Base-by-base conservation (phyloP, 2,329 filamentous ascomycete species). In the Pleurostoma richardsiae region DNA sequence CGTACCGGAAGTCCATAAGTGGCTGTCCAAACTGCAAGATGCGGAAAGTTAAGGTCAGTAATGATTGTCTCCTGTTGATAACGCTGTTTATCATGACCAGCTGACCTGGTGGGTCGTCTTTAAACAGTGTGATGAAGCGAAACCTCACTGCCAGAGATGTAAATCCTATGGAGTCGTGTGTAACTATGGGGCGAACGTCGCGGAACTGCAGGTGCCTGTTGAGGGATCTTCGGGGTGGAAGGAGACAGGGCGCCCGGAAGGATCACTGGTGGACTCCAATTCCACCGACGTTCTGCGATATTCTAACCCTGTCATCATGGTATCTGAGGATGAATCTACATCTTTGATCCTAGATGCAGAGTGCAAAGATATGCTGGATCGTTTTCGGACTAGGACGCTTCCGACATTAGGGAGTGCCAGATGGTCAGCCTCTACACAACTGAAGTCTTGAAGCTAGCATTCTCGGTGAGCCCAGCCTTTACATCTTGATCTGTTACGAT, bases 1-100 rank as follows among this genome's bases (percentile, higher is more conserved):
- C 8, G 8, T 8, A n/a, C 8, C 48, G 60, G 30, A 67, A 71
- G 47, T 75, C 72, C 11, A 66, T 70, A 56, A 64, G 60, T 49
- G 73, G 74, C 31, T 77, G 74, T 45, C 67, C 70, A 8, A 77
- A 76, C 52, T 77, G 74, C 59, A 76, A 76, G 55, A 64, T 76
- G 4, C 55, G 74, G 49, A 74, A 74, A 52, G 49, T 77, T 45
- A 77, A 75, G 63, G 73, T 73, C 28, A 3, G 52, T 43, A 5
- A 4, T 4, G 38, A 29, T 29, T 36, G 10, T 7, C 42, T 39
- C 29, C 26, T 7, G 6, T 29, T 28, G 10, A 6, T 4, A 10
- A 41, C 29, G 40, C 29, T 6, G 29, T 7, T 19, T 47, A n/a
- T 36, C 33, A 36, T 36, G n/a, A 19, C 19, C 41, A 4, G 43